These are phyloP conservation scores for Gossypium sturtianum DNA, from an alignment of 345 rosid genomes.

Conservation along the genomic window DNA sequence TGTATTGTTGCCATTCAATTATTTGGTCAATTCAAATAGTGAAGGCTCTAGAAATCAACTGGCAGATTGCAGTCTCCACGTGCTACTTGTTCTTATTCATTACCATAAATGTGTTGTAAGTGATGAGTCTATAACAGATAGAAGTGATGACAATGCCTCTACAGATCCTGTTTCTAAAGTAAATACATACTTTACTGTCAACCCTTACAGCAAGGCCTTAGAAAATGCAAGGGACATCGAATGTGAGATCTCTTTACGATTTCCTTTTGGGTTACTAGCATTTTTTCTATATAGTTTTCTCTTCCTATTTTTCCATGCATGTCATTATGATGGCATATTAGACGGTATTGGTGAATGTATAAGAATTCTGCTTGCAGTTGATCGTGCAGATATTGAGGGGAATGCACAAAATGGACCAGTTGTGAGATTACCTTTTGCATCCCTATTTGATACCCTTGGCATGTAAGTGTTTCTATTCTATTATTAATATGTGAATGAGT, in stretches of 20 bases:
- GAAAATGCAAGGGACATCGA: constrained; percentile 85
- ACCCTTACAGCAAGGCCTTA: constrained; percentile 79
- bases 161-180: constrained; percentile 57
- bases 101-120: constrained; percentile 58
- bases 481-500: background rate
- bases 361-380: constrained; percentile 48
- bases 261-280: background rate
- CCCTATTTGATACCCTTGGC: constrained; percentile 90
- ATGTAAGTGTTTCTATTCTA: constrained; percentile 44
- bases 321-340: background rate
- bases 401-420: constrained; percentile 48
- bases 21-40: constrained; percentile 62
- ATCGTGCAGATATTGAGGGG: constrained; percentile 80
- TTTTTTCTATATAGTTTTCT: background rate
- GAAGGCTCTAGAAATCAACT: constrained; percentile 57
- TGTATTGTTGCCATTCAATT: constrained; percentile 79
- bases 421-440: constrained; percentile 81
- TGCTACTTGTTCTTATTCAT: constrained; percentile 80
- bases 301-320: background rate
- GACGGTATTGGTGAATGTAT: background rate
- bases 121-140: constrained; percentile 51
- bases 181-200: constrained; percentile 47
- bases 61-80: constrained; percentile 78
- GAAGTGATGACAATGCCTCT: constrained; percentile 53
- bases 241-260: constrained; percentile 41